These are phyloP conservation scores for Pythium angustatum DNA, from an alignment of 352 stramenopile species.

Conservation along the genomic window DNA sequence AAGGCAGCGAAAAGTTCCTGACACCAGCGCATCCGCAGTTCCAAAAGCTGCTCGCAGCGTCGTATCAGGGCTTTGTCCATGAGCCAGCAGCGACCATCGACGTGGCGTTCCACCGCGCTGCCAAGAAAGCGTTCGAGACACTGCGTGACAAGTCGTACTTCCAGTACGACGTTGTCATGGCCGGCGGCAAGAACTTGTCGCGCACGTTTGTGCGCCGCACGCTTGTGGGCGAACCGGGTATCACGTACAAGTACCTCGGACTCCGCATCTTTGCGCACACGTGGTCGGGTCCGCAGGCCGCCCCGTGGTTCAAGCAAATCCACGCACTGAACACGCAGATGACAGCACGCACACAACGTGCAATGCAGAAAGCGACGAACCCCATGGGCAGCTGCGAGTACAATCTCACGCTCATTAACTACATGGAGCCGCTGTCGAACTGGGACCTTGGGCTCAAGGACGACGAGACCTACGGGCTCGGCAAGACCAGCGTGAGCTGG, in stretches of 20 bases:
- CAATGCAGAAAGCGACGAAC: slow-evolving; percentile 25
- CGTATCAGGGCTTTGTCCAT: slow-evolving; percentile 33
- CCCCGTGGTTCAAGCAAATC: slow-evolving; percentile 26
- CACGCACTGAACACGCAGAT: slow-evolving; percentile 26
- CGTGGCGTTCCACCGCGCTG: slow-evolving; percentile 18
- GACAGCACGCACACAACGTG: slow-evolving; percentile 20
- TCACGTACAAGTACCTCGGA: slow-evolving; percentile 89
- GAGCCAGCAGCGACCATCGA: slow-evolving; percentile 23
- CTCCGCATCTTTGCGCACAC: slow-evolving; percentile 83
- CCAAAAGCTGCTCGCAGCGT: slow-evolving; percentile 20
- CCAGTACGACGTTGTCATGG: slow-evolving; percentile 51
- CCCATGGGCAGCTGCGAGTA: slow-evolving; percentile 38
- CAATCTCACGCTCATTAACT: slow-evolving; percentile 67
- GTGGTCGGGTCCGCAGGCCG: slow-evolving; percentile 40
- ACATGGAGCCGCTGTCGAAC: slow-evolving; percentile 41
- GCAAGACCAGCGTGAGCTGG: slow-evolving; percentile 67
- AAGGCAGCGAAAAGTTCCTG: slow-evolving; percentile 29
- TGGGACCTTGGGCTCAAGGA: slow-evolving; percentile 53
- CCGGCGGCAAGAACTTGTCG: slow-evolving; percentile 45
- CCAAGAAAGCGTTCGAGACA: slow-evolving; percentile 27
- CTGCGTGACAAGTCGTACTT: slow-evolving; percentile 44
- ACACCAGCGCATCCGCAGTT: slow-evolving; percentile 28
- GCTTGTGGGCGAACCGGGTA: slow-evolving; percentile 79
- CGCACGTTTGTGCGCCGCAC: slow-evolving; percentile 77
- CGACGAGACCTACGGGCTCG: slow-evolving; percentile 43